phyloP scores from a whole-genome alignment of 805 yeast species.

The Starmera quercuum region DNA sequence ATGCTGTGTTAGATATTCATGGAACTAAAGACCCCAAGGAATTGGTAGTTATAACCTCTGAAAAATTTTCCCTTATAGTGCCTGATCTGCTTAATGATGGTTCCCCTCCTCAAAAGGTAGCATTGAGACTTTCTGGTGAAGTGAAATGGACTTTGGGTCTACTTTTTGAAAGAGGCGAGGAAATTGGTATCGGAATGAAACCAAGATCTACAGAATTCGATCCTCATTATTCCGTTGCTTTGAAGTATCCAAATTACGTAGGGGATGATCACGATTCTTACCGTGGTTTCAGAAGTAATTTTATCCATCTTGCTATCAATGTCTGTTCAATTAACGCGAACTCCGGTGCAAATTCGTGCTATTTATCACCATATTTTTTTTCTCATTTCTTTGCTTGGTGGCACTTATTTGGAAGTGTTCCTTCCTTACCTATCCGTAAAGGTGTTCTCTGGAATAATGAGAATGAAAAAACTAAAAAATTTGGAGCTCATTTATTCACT shows the following conservation, averaged over 20 bases:
- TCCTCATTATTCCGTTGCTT: conserved; percentile 57
- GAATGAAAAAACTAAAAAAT: conserved; percentile 40
- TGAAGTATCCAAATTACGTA: conserved; percentile 49
- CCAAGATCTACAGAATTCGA: conserved; percentile 40
- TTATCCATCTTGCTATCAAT: conserved; percentile 46
- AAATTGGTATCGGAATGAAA: conserved; percentile 25
- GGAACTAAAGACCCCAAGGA: conserved; percentile 41
- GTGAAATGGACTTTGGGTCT: conserved; percentile 78
- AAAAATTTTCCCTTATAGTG: conserved; percentile 38
- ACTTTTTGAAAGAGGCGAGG: conserved; percentile 56
- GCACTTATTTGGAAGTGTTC: conserved; percentile 65
- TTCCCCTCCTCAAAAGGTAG: conserved; percentile 31
- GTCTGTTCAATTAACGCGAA: conserved; percentile 49
- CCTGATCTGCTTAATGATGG: conserved; percentile 19
- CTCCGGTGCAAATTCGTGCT: conserved; percentile 16
- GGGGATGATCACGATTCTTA: conserved; percentile 51
- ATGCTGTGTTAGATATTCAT: conserved; percentile 43
- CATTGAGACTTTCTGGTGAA: conserved; percentile 55
- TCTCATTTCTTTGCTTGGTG: conserved; percentile 76
- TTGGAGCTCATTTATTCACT: conserved; percentile 64
- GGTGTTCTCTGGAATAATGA: conserved; percentile 59
- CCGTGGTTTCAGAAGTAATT: conserved; percentile 52
- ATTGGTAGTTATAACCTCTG: conserved; percentile 45
- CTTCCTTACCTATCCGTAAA: conserved; percentile 68
- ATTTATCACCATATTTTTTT: conserved; percentile 64